phyloP scores from a whole-genome alignment of 306 rosid genomes.

The Leucaena leucocephala region DNA sequence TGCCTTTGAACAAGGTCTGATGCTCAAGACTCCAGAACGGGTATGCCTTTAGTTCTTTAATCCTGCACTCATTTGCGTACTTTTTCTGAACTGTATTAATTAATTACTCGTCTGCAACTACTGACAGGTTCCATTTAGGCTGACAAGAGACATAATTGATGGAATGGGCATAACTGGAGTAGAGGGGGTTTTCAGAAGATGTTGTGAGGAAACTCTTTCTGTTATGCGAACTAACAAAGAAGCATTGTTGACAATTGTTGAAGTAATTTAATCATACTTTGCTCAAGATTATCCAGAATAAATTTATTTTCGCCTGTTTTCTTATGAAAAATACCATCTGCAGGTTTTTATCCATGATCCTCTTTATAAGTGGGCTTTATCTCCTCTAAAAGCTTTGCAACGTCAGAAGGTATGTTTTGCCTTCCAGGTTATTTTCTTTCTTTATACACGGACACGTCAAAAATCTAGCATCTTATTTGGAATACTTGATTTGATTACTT shows the following conservation, averaged over 20 bases:
- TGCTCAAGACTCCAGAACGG: slow-evolving; percentile 98
- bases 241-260: slow-evolving; percentile 86
- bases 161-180: slow-evolving; percentile 96
- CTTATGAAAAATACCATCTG: slow-evolving; percentile 37
- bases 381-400: slow-evolving; percentile 95
- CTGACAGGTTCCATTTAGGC: slow-evolving; percentile 88
- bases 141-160: slow-evolving; percentile 87
- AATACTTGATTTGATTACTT: slow-evolving; percentile 16
- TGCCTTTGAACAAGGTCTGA: slow-evolving; percentile 98
- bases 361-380: slow-evolving; percentile 93
- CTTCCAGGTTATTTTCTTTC: slow-evolving; percentile 20
- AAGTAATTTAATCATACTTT: slow-evolving; percentile 52
- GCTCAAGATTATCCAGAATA: slow-evolving; percentile 10
- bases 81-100: slow-evolving; percentile 26
- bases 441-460: not conserved
- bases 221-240: slow-evolving; percentile 95
- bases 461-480: slow-evolving; percentile 26
- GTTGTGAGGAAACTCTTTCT: slow-evolving; percentile 94
- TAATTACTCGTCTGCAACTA: slow-evolving; percentile 28
- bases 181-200: slow-evolving; percentile 96
- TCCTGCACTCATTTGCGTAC: slow-evolving; percentile 15
- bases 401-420: slow-evolving; percentile 80
- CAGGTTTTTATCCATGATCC: slow-evolving; percentile 99
- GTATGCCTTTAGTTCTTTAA: slow-evolving; percentile 47
- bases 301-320: slow-evolving; percentile 17